phyloP scores from a whole-genome alignment of 1,284 basidiomycete genomes.

The Sporisorium exsertum region DNA sequence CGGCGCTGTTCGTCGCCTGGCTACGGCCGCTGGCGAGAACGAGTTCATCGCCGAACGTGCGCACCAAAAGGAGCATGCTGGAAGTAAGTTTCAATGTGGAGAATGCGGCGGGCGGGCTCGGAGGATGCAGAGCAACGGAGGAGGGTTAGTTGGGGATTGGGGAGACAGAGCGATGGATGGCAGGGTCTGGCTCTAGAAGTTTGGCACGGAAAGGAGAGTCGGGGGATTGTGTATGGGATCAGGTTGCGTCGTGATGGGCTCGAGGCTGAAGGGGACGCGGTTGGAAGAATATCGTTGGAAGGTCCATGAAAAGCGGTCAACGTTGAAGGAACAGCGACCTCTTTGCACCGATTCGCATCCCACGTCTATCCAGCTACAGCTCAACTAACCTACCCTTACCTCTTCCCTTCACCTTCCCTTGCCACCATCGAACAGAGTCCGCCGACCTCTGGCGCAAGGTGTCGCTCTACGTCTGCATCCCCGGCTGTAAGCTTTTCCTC shows the following conservation, averaged over 20 bases:
- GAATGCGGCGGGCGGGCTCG: not conserved
- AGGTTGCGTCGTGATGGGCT: too few species aligned
- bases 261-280: too few species aligned
- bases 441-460: slow-evolving; percentile 65
- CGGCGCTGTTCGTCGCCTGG: slow-evolving; percentile 23
- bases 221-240: too few species aligned
- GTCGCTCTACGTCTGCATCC: slow-evolving; percentile 61
- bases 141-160: too few species aligned
- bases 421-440: slow-evolving; percentile 47
- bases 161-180: too few species aligned
- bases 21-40: slow-evolving; percentile 45
- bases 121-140: too few species aligned
- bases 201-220: too few species aligned
- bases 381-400: slow-evolving; percentile 2
- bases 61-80: slow-evolving; percentile 63
- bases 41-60: slow-evolving; percentile 54
- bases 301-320: too few species aligned
- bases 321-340: not conserved
- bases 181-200: too few species aligned
- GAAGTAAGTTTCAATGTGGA: slow-evolving; percentile 39
- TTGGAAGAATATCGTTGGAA: too few species aligned
- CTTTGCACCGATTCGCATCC: not conserved
- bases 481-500: slow-evolving; percentile 51
- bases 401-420: not conserved
- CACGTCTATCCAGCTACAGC: not conserved